phyloP scores from a whole-genome alignment of 257 asterid species.

The Petunia axillaris region DNA sequence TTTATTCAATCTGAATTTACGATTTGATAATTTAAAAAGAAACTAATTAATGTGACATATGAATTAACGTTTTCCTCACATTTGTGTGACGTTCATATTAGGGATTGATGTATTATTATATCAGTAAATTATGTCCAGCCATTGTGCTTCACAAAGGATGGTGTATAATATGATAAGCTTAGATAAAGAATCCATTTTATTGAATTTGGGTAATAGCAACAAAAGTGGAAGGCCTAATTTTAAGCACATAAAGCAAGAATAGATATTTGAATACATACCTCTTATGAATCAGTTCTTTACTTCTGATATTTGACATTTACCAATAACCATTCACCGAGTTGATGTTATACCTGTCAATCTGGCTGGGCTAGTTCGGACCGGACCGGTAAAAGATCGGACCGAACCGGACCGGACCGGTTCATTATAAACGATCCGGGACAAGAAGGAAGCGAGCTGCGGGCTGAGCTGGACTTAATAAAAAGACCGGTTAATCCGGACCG shows the following conservation, averaged over 20 bases:
- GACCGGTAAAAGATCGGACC: no score
- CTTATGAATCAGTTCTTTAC: no score
- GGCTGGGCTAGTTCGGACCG: no score
- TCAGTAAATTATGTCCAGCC: neutral
- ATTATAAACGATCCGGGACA: no score
- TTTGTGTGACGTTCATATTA: slow-evolving; percentile 8
- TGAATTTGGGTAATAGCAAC: neutral
- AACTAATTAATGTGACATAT: neutral
- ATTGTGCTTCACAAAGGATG: slow-evolving; percentile 12
- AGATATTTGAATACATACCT: neutral
- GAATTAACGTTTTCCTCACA: neutral
- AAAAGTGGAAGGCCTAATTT: neutral
- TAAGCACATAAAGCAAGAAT: neutral
- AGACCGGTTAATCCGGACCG: no score
- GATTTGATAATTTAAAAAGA: neutral
- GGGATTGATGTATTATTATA: neutral
- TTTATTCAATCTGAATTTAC: neutral
- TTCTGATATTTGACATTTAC: no score
- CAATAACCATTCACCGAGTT: neutral
- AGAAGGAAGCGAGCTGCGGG: no score
- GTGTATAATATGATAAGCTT: neutral
- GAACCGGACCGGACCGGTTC: no score
- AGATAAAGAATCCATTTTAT: no score
- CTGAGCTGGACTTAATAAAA: no score
- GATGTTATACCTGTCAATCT: no score